Percentiles rank a stretch among this genome's conserved stretches.
phyloP scores from a whole-genome alignment of 2,329 filamentous ascomycete genomes.

The Dactylellina sp. region DNA sequence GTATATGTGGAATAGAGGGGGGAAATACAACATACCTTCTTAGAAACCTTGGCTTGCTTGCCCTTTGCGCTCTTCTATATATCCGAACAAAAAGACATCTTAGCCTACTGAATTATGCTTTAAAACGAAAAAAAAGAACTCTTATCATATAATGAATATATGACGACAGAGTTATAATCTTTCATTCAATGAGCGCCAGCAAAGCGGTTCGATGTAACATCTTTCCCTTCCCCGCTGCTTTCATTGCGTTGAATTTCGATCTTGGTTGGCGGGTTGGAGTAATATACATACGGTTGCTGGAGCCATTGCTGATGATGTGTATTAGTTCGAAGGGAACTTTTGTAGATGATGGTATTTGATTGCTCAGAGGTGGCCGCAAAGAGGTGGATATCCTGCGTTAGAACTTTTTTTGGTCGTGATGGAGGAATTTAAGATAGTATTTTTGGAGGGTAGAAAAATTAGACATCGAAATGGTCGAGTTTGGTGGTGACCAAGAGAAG shows the following conservation, averaged over 20 bases:
- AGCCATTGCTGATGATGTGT: slow-evolving; percentile 52
- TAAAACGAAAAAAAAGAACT: slow-evolving; percentile 3
- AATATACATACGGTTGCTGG: slow-evolving; percentile 50
- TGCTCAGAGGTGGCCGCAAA: slow-evolving; percentile 58
- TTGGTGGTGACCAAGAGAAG: background rate
- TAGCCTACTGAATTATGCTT: slow-evolving; percentile 91
- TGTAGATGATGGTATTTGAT: slow-evolving; percentile 59
- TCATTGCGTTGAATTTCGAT: background rate
- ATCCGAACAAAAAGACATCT: slow-evolving; percentile 69
- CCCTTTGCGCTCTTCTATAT: slow-evolving; percentile 73
- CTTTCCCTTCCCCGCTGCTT: slow-evolving; percentile 61
- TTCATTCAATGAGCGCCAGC: slow-evolving; percentile 53
- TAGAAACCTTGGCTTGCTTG: slow-evolving; percentile 79
- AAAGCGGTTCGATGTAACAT: slow-evolving; percentile 65
- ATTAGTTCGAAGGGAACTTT: slow-evolving; percentile 61
- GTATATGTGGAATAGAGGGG: background rate
- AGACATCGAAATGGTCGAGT: slow-evolving; percentile 10
- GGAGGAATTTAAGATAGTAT: slow-evolving; percentile 6
- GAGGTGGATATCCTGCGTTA: slow-evolving; percentile 61
- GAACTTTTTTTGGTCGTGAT: slow-evolving; percentile 7
- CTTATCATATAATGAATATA: background rate
- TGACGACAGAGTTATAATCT: background rate
- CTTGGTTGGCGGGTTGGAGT: no score
- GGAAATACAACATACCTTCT: slow-evolving; percentile 73
- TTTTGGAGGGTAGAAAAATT: slow-evolving; percentile 16